These are phyloP conservation scores for Alternaria novae-zelandiae DNA, from an alignment of 2,329 filamentous ascomycete species.

Conservation along the genomic window DNA sequence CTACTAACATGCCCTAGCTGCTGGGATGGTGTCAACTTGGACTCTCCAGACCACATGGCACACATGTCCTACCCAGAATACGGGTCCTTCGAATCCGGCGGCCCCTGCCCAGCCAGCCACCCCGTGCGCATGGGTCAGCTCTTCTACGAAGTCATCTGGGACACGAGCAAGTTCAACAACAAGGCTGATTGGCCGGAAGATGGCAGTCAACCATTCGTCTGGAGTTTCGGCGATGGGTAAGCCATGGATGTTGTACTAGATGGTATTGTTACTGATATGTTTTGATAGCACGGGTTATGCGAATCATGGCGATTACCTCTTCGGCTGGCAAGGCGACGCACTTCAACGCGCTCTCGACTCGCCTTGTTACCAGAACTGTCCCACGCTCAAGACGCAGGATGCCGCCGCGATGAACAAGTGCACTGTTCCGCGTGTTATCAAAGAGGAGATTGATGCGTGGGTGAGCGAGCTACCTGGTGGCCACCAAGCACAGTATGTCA, in stretches of 20 bases:
- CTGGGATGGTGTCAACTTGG: conserved; percentile 33
- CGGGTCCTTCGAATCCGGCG: conserved; percentile 37
- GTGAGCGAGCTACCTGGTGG: conserved; percentile 24
- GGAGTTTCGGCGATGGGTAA: conserved; percentile 47
- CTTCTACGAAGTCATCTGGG: conserved; percentile 36
- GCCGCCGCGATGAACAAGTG: conserved; percentile 57
- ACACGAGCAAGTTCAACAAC: conserved; percentile 47
- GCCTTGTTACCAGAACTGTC: conserved; percentile 45
- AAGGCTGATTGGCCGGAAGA: conserved; percentile 30
- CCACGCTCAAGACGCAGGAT: conserved; percentile 55
- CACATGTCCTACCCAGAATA: conserved; percentile 32
- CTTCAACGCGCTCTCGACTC: conserved; percentile 52
- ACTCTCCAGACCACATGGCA: conserved; percentile 44
- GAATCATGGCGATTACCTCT: conserved; percentile 61
- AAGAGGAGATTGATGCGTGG: conserved; percentile 55
- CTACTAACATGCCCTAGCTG: conserved; percentile 11
- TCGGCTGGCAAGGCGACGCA: conserved; percentile 58
- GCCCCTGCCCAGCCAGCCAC: conserved; percentile 59
- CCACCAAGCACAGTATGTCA: conserved; percentile 21
- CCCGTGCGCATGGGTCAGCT: conserved; percentile 45
- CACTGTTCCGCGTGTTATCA: conserved; percentile 54
- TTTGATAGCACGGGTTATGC: conserved; percentile 51
- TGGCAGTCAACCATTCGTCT: conserved; percentile 41
- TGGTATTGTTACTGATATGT: neutral
- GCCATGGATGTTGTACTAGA: neutral